Evolutionary conservation across 2,329 filamentous ascomycete species (phyloP).

Genomic region (Proliferodiscus dingleyae): DNA sequence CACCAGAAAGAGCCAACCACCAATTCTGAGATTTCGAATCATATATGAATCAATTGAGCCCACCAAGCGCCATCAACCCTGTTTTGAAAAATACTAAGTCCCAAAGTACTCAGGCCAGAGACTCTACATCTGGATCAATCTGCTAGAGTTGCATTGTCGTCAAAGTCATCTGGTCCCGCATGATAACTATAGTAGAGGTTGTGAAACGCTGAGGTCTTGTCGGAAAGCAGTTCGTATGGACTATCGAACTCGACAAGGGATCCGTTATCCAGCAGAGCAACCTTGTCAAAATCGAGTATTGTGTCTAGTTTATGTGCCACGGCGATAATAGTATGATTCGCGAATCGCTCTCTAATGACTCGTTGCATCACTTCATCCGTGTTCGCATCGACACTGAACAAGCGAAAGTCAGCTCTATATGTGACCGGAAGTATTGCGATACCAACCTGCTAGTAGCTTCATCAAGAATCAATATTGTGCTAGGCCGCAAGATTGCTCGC

Average conservation of each 20-base stretch:
- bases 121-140: not conserved
- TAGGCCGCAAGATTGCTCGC: conserved; percentile 37
- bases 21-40: no score
- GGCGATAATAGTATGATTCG: conserved; percentile 42
- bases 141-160: not conserved
- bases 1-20: no score
- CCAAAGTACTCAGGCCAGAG: no score
- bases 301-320: conserved; percentile 29
- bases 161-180: not conserved
- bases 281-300: conserved; percentile 40
- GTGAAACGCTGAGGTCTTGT: not conserved
- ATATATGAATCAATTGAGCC: no score
- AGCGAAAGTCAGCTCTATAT: not conserved
- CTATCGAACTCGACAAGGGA: conserved; percentile 81
- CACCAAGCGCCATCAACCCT: no score
- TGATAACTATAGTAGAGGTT: not conserved
- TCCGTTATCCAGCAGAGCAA: conserved; percentile 38
- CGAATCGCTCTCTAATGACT: conserved; percentile 46
- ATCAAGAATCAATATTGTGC: conserved; percentile 33
- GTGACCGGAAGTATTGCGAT: not conserved
- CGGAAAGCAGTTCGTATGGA: conserved; percentile 66
- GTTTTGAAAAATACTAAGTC: no score
- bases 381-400: conserved; percentile 39
- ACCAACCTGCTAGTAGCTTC: conserved; percentile 25
- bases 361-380: conserved; percentile 49